Percentiles rank a stretch among this genome's conserved stretches.
phyloP scores from a whole-genome alignment of 345 rosid species.

The Pistacia vera region DNA sequence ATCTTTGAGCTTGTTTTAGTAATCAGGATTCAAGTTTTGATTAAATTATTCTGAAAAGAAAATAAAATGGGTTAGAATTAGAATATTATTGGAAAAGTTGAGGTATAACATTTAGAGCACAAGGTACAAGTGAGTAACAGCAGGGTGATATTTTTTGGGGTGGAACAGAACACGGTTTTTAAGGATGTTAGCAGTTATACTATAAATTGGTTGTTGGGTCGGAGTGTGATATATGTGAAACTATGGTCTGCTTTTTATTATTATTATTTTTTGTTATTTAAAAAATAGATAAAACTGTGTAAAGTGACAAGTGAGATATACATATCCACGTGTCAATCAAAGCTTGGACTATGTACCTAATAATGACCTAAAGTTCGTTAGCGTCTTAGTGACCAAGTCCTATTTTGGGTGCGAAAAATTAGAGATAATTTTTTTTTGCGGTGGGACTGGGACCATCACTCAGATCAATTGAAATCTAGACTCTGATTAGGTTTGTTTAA shows the following conservation, averaged over 20 bases:
- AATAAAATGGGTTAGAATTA: background rate
- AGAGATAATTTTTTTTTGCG: background rate
- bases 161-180: background rate
- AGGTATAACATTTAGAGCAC: slow-evolving; percentile 6
- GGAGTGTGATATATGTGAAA: slow-evolving; percentile 3
- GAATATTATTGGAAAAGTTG: background rate
- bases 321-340: slow-evolving; percentile 29
- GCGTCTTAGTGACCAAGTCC: slow-evolving; percentile 8
- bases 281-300: slow-evolving; percentile 1
- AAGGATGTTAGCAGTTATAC: background rate
- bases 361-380: background rate
- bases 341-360: slow-evolving; percentile 15
- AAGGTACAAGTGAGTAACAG: background rate
- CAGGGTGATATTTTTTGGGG: background rate
- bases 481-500: too few relatives aligned
- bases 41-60: background rate
- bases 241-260: background rate
- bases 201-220: slow-evolving; percentile 3
- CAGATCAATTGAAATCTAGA: too few relatives aligned
- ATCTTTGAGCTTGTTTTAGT: background rate
- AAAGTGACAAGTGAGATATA: slow-evolving; percentile 1
- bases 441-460: background rate
- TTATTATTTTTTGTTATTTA: slow-evolving; percentile 6
- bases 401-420: slow-evolving; percentile 1
- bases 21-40: background rate